Base-by-base conservation (phyloP, 805 yeast genomes). In the Ogataea wickerhamii region DNA sequence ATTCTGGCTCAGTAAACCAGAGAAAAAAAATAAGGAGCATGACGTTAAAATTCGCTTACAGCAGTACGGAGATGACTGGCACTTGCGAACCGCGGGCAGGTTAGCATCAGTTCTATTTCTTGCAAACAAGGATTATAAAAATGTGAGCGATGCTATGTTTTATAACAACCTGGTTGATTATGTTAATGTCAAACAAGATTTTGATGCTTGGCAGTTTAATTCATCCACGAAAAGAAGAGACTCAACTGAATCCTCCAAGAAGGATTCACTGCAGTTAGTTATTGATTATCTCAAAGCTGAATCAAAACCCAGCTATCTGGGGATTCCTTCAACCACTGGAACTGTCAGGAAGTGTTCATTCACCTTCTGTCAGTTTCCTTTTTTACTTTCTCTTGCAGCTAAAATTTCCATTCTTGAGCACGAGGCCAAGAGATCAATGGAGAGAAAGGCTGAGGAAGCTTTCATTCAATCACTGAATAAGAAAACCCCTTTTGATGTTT, bases 371-470 rank as follows among this genome's bases (percentile, higher is more conserved):
- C 83, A 84, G 46, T 88, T 72, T 48, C 96, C 97, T 2, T 88
- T 85, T 55, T 63, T 87, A 36, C 63, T 91, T 18, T 80, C 95
- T 0, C 60, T 91, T 41, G 96, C 95, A 0, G 74, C 87, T 1
- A 91, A 91, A 58, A 82, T 88, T 2, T 70, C 82, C 0, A 78
- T 91, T 2, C 62, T 91, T 45, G 95, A 86, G 49, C 80, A 85
- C 56, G 96, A 87, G 54, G 87, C 91, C 0, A 73, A 78, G 44
- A 61, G 82, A 32, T 82, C 76, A 37, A 88, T 88, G 96, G 93
- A 84, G 51, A 65, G 82, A 37, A 80, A 82, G 51, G 95, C 95
- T 0, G 95, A 87, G 51, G 91, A 86, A 56, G 95, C 96, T 0
- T 88, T 88, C 51, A 73, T 88, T 28, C 76, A 74, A 36, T 81